Conservation (phyloP, 345 rosid genomes). For the Rhodomyrtus tomentosa region DNA sequence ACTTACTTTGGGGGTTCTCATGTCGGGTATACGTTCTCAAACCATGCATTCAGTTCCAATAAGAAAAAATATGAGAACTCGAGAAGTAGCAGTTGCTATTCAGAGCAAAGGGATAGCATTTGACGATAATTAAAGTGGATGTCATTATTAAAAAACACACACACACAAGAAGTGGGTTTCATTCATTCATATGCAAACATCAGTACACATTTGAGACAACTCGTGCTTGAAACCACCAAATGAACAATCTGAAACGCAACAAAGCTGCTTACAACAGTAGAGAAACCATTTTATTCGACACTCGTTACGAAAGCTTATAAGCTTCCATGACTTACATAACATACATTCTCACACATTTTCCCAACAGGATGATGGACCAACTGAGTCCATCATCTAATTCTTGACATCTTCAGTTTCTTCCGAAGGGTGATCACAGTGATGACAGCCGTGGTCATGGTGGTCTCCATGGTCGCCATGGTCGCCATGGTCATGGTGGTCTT, state of each 20-base stretch:
- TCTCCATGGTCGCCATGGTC: neutral
- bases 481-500: too few relatives aligned
- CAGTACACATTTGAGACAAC: neutral
- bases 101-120: neutral
- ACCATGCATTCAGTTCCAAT: neutral
- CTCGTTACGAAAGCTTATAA: neutral
- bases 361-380: neutral
- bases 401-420: neutral
- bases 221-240: neutral
- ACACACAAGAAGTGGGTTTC: neutral
- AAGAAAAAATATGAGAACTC: neutral
- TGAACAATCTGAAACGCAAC: neutral
- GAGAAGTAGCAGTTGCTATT: neutral
- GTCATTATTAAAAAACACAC: too few relatives aligned
- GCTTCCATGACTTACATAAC: neutral
- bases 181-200: neutral
- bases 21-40: neutral
- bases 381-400: neutral
- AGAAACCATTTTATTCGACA: neutral
- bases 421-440: neutral
- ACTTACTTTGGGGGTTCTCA: neutral
- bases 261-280: neutral
- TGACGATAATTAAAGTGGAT: neutral
- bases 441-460: neutral
- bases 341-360: neutral